phyloP scores from a whole-genome alignment of 371 early-diverging fungal genomes.

The Chytridium lagenaria region DNA sequence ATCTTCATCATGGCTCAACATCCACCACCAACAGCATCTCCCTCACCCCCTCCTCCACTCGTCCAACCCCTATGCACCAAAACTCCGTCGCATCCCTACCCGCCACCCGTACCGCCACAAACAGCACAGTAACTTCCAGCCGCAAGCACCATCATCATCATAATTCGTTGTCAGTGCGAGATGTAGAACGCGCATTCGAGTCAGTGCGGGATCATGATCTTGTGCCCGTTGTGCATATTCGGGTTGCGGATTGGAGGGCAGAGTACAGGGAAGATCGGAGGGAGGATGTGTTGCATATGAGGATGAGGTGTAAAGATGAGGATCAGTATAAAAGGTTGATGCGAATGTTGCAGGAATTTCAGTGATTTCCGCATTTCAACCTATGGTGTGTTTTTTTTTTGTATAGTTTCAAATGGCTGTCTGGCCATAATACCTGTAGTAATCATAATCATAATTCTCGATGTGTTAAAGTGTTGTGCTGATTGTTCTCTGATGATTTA shows the following conservation, averaged over 20 bases:
- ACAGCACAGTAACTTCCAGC: background rate
- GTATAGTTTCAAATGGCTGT: too few relatives aligned
- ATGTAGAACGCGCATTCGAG: background rate
- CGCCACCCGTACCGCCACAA: too few relatives aligned
- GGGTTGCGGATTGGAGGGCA: constrained; percentile 26
- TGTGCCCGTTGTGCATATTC: constrained; percentile 3
- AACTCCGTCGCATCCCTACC: too few relatives aligned
- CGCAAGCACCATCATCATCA: background rate
- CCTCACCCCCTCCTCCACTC: too few relatives aligned
- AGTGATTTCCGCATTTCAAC: background rate
- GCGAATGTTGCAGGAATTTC: constrained; percentile 23
- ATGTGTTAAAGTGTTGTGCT: too few relatives aligned
- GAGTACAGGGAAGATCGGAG: constrained; percentile 23
- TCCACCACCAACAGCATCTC: too few relatives aligned
- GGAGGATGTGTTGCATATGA: constrained; percentile 26
- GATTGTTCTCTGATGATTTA: too few relatives aligned
- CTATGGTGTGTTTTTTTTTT: background rate
- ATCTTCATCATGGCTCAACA: too few relatives aligned
- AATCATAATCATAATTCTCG: too few relatives aligned
- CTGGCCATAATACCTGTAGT: too few relatives aligned
- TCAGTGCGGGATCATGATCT: background rate
- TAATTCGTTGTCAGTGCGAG: background rate
- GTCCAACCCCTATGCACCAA: too few relatives aligned
- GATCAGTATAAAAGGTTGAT: constrained; percentile 21
- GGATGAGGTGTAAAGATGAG: constrained; percentile 23